Evolutionary conservation across 1,284 basidiomycete species (phyloP), one percentile per base, ranked within the genome.

Genomic region (Athelia psychrophila): DNA sequence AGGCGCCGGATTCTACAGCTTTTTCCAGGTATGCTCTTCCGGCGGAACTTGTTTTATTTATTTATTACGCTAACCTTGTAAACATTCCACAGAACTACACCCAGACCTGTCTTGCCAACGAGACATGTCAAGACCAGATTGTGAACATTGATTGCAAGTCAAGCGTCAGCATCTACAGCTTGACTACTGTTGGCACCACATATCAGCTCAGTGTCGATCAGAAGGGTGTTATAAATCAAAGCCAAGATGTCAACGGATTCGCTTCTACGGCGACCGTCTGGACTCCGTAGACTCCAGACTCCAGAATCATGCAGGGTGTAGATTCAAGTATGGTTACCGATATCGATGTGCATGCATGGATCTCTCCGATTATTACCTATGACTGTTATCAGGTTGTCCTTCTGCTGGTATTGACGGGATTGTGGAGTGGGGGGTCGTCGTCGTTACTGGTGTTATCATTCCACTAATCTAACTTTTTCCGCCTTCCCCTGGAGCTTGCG

Each of bases 1-100:
- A 46, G 44, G 44, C 58, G 84, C 82, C 38, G 85, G 86, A 1
- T 70, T 83, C 33, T 89, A 88, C 68, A 83, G 77, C 63, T 88
- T 89, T 72, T 87, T 77, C 74, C 60, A 69, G 53, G 79, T 79
- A 30, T 30, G 27, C 13, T n/a, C n/a, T n/a, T n/a, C n/a, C n/a
- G n/a, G n/a, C n/a, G n/a, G n/a, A n/a, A n/a, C n/a, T n/a, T n/a
- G n/a, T n/a, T n/a, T n/a, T n/a, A n/a, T n/a, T n/a, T n/a, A n/a
- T n/a, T n/a, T n/a, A n/a, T n/a, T n/a, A n/a, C n/a, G n/a, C n/a
- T n/a, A n/a, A n/a, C n/a, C n/a, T n/a, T n/a, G n/a, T n/a, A n/a
- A n/a, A n/a, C n/a, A n/a, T n/a, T n/a, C n/a, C n/a, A 59, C 59
- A 23, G 16, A 76, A 79, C 63, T 86, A 83, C 64, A 56, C 20